Evolutionary conservation across 2,329 filamentous ascomycete species (phyloP), one percentile per base, ranked within the genome.

Genomic region (Stemphylium lycopersici): DNA sequence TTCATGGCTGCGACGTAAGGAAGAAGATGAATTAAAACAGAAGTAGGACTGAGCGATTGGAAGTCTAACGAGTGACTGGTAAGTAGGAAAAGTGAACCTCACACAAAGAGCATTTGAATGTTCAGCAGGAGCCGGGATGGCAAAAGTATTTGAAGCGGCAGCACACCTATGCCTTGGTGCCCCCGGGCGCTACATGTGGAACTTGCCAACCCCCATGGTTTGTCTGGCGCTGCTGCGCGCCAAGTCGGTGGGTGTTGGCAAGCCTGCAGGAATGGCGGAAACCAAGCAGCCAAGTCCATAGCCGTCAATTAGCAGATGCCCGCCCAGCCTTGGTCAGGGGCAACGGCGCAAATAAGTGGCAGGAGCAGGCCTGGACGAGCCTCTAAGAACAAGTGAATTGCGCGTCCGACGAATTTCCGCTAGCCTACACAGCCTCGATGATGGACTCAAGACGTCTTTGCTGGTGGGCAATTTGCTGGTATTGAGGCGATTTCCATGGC

Each of bases 1-100:
- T 71, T 74, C 72, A 74, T 74, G 42, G 41, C 40, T 58, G 56
- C 33, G 48, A 26, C 47, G 41, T 56, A 52, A 52, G 58, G 60
- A 55, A 24, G 49, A 61, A 59, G 50, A 43, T 55, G 39, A 49
- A 65, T 70, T 70, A 69, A 73, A 66, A 67, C 64, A 38, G 52
- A 52, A 56, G 24, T 62, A 68, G 53, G 56, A 59, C 60, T 59
- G 52, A 52, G 51, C 52, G 62, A 68, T 45, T 37, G 42, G 49
- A 50, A 63, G 65, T 68, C 64, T 69, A 74, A 73, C 61, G 72
- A 74, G 71, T 70, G 72, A 74, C 71, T 66, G 65, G 58, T 68
- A 67, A 69, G 65, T 61, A 62, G 45, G 56, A 62, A 68, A 61
- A 55, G 41, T 58, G 58, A 65, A 42, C 54, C 50, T 70, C 65